phyloP scores from a whole-genome alignment of 2,329 filamentous ascomycete genomes.

The Chrysoporthe puriensis region DNA sequence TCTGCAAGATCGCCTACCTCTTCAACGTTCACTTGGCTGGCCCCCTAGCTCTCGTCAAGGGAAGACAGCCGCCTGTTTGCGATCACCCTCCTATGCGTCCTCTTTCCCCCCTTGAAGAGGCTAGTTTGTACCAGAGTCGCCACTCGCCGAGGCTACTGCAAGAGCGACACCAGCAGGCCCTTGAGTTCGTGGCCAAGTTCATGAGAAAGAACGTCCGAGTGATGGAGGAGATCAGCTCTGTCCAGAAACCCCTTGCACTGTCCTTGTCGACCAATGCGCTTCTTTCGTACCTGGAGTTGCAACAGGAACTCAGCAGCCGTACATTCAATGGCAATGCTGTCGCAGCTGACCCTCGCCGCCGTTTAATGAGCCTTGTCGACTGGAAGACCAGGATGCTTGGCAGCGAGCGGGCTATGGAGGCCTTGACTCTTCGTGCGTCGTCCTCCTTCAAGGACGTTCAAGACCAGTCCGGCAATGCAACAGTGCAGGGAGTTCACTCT shows the following conservation, averaged over 20 bases:
- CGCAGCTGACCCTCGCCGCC: conserved; percentile 23
- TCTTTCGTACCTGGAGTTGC: conserved; percentile 20
- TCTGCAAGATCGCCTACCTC: conserved; percentile 41
- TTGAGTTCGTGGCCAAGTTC: conserved; percentile 62
- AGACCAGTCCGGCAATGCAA: neutral
- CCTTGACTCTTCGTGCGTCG: conserved; percentile 22
- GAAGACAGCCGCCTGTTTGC: conserved; percentile 43
- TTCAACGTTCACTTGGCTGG: conserved; percentile 46
- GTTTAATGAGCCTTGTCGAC: conserved; percentile 23
- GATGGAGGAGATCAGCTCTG: conserved; percentile 29
- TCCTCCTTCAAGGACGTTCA: conserved; percentile 22
- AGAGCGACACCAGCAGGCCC: conserved; percentile 45
- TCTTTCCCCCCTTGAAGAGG: conserved; percentile 40
- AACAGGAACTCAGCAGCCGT: conserved; percentile 26
- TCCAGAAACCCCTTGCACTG: conserved; percentile 36
- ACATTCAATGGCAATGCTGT: conserved; percentile 27
- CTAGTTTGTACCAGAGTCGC: conserved; percentile 39
- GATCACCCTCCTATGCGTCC: conserved; percentile 37
- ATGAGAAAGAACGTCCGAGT: conserved; percentile 50
- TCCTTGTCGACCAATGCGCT: conserved; percentile 28
- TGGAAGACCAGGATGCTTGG: conserved; percentile 22
- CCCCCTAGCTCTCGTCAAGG: conserved; percentile 37
- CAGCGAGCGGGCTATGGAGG: conserved; percentile 26
- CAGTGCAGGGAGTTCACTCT: neutral
- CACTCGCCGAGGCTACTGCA: conserved; percentile 40